Evolutionary conservation across 108 stramenopile species (phyloP).

Genomic region (Aurantiochytrium sp.): DNA sequence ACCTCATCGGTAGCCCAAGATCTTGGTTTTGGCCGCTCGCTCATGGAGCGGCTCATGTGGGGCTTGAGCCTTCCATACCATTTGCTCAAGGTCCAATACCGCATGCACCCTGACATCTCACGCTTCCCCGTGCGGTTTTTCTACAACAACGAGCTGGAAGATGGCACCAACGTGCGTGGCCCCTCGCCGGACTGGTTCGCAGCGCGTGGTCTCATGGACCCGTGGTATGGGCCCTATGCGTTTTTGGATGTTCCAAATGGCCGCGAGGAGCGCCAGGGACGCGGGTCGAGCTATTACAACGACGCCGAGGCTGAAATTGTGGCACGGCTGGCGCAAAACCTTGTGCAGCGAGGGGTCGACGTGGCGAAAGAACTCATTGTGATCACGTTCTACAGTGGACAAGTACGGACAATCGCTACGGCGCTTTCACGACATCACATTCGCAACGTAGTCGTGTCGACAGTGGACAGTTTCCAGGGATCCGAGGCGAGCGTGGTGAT

Average conservation of each 20-base stretch:
- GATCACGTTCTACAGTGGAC: neutral
- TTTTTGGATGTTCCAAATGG: neutral
- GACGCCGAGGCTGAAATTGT: neutral
- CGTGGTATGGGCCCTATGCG: neutral
- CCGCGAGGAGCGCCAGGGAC: neutral
- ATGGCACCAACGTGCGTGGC: constrained; percentile 60
- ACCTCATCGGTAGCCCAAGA: neutral
- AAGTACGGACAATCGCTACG: neutral
- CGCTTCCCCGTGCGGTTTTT: constrained; percentile 74
- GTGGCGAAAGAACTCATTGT: neutral
- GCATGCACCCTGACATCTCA: constrained; percentile 84
- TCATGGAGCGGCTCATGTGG: constrained; percentile 16
- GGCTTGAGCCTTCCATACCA: constrained; percentile 26
- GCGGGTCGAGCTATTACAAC: neutral
- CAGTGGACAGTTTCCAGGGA: constrained; percentile 54
- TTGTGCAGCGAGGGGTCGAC: neutral
- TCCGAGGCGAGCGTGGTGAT: constrained; percentile 42
- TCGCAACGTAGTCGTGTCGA: constrained; percentile 30
- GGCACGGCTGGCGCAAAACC: neutral
- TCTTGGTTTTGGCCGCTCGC: neutral
- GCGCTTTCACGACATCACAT: neutral
- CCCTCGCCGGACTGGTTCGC: neutral
- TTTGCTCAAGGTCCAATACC: constrained; percentile 89
- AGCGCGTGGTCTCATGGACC: neutral
- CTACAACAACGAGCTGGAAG: constrained; percentile 68